Conservation (phyloP, 2,329 filamentous ascomycete species). For the Hypoxylon rubiginosum region DNA sequence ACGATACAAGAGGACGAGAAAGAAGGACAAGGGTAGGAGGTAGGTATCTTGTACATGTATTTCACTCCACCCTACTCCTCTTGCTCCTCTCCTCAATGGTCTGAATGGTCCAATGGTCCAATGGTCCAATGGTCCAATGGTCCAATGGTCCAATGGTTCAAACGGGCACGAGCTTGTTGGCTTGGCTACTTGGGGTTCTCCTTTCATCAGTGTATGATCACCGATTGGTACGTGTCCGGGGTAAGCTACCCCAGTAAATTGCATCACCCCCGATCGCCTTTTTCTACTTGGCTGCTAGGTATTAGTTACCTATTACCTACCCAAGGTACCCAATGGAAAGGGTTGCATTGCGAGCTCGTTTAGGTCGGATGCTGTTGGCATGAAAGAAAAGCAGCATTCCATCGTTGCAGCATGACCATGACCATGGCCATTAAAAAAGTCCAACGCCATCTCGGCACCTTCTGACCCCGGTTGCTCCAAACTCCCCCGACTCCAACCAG, state of each 20-base stretch:
- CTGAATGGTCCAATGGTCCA: no score
- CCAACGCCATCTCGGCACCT: neutral
- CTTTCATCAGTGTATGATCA: conserved; percentile 22
- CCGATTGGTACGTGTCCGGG: conserved; percentile 31
- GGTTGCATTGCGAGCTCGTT: neutral
- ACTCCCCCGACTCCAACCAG: neutral
- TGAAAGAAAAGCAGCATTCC: neutral
- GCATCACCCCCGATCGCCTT: conserved; percentile 12
- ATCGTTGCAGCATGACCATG: neutral
- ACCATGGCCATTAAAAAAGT: no score
- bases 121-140: no score
- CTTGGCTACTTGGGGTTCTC: conserved; percentile 14
- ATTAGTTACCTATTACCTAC: no score
- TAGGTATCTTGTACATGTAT: conserved; percentile 2
- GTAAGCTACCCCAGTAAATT: conserved; percentile 33
- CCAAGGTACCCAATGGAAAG: neutral
- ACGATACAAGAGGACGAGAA: no score
- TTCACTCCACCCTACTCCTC: conserved; percentile 14
- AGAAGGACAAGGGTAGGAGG: neutral
- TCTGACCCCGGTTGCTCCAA: neutral
- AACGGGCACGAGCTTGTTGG: conserved; percentile 18
- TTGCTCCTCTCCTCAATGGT: no score
- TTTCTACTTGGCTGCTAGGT: neutral
- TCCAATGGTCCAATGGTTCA: no score
- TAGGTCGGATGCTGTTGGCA: neutral